A percentile compares a stretch with the other conserved stretches of the same genome.
These are phyloP conservation scores for Kazachstania bromeliacearum DNA, from an alignment of 805 yeast genomes.

Conservation along the genomic window DNA sequence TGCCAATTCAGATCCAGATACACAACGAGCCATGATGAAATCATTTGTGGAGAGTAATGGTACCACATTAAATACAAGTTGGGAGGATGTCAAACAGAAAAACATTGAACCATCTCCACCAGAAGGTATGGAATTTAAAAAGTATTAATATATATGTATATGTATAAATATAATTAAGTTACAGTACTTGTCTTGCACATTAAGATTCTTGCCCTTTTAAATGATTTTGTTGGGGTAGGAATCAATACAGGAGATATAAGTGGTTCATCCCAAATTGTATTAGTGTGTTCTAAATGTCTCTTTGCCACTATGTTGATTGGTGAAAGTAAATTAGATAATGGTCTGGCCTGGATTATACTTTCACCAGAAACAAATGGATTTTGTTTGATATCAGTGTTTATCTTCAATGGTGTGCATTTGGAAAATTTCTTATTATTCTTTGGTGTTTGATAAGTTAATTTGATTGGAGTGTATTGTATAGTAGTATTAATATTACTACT, in stretches of 20 bases:
- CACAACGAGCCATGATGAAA: constrained; percentile 92
- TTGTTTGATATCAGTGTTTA: too few species aligned
- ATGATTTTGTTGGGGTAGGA: background rate
- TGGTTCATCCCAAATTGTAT: too few species aligned
- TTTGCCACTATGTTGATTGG: too few species aligned
- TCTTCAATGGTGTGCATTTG: too few species aligned
- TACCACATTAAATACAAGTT: constrained; percentile 84
- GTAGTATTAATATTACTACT: too few species aligned
- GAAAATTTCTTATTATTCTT: too few species aligned
- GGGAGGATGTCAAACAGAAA: constrained; percentile 73
- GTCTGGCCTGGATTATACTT: too few species aligned
- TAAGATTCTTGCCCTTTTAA: background rate
- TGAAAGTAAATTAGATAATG: constrained; percentile 2
- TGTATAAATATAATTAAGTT: background rate
- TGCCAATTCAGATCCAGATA: constrained; percentile 75
- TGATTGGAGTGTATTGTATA: too few species aligned
- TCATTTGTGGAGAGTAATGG: constrained; percentile 91
- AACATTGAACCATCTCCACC: constrained; percentile 65
- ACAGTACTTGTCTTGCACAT: background rate
- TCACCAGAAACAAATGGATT: too few species aligned
- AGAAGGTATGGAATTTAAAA: constrained; percentile 55
- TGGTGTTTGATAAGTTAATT: too few species aligned
- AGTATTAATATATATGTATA: constrained; percentile 31
- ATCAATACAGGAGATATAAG: background rate
- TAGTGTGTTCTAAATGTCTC: too few species aligned